Percentiles rank a stretch among this genome's conserved stretches.
These are phyloP conservation scores for Fusarium acutatum DNA, from an alignment of 2,329 filamentous ascomycete species.

Conservation along the genomic window DNA sequence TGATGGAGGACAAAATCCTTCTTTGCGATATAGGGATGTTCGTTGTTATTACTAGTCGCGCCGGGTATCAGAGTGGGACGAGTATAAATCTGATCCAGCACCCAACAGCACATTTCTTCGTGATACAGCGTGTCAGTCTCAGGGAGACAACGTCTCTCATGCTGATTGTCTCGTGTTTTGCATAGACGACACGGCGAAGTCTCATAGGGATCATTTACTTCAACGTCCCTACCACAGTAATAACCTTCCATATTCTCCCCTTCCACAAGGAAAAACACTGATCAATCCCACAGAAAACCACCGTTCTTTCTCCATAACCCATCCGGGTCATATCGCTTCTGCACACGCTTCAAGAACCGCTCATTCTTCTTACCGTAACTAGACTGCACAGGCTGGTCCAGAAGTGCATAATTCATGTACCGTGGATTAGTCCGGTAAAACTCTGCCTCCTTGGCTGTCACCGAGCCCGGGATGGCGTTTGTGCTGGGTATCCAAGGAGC, in stretches of 20 bases:
- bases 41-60: background rate
- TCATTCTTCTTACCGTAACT: background rate
- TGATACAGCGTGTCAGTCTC: no score
- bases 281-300: background rate
- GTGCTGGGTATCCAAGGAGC: background rate
- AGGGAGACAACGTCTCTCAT: rapidly evolving
- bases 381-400: background rate
- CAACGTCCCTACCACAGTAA: no score
- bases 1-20: rapidly evolving
- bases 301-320: background rate
- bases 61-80: background rate
- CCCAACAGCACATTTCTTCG: background rate
- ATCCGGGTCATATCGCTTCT: background rate
- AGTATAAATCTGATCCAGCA: background rate
- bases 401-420: background rate
- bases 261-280: rapidly evolving
- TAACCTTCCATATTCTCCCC: rapidly evolving
- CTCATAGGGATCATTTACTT: background rate
- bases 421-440: background rate
- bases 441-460: background rate
- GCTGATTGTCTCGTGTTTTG: rapidly evolving
- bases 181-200: no score
- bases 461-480: background rate
- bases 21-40: rapidly evolving
- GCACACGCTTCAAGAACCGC: background rate